phyloP scores from a whole-genome alignment of 2,329 filamentous ascomycete genomes.

The Colletotrichum incanum region DNA sequence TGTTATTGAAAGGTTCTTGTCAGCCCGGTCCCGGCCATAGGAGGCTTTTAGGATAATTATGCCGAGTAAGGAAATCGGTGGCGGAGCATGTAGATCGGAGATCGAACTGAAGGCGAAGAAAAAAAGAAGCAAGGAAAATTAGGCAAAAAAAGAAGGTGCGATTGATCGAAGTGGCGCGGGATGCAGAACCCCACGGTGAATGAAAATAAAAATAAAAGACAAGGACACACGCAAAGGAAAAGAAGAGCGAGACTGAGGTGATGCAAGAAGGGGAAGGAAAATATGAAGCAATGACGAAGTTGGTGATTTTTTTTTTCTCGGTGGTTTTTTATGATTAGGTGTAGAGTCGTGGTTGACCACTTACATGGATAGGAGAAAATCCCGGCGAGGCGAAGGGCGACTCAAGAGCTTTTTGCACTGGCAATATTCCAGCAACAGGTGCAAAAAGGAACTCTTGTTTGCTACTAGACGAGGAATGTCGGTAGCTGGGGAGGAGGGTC shows the following conservation, averaged over 20 bases:
- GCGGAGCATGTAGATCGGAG: constrained; percentile 13
- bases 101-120: constrained; percentile 11
- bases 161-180: constrained; percentile 7
- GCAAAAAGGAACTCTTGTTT: constrained; percentile 38
- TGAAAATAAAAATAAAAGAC: neutral
- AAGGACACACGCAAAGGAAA: neutral
- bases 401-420: constrained; percentile 41
- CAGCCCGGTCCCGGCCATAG: constrained; percentile 33
- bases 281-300: constrained; percentile 15
- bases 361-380: constrained; percentile 39
- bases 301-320: constrained; percentile 9
- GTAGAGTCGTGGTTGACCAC: constrained; percentile 32
- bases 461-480: constrained; percentile 33
- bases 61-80: constrained; percentile 7
- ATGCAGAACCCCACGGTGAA: neutral
- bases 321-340: constrained; percentile 2
- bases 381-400: constrained; percentile 29
- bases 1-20: constrained; percentile 26
- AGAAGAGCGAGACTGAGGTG: neutral
- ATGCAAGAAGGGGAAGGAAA: neutral
- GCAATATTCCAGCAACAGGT: constrained; percentile 46
- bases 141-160: constrained; percentile 16
- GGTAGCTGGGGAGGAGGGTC: constrained; percentile 42
- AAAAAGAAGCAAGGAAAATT: neutral
- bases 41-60: neutral